A percentile compares a stretch with the other conserved stretches of the same genome.
phyloP scores from a whole-genome alignment of 2,329 filamentous ascomycete species.

The Fusarium nematophilum region DNA sequence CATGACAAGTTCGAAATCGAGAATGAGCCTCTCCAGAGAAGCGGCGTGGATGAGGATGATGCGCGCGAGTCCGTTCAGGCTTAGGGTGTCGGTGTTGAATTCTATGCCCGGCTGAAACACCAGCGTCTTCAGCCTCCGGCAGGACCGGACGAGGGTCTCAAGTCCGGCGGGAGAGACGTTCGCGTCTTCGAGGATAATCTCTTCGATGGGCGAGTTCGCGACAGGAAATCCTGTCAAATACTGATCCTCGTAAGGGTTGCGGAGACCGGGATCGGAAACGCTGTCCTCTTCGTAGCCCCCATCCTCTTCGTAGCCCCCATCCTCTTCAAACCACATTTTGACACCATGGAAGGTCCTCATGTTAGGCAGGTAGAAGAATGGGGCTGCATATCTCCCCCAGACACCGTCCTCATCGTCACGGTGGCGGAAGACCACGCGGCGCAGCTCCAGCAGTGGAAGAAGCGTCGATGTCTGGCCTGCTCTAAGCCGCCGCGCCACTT shows the following conservation, averaged over 20 bases:
- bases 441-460: background rate
- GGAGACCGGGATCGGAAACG: too few species aligned
- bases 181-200: background rate
- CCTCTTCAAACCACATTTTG: background rate
- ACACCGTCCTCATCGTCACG: background rate
- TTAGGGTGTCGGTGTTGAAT: background rate
- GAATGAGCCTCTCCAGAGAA: background rate
- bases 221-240: background rate
- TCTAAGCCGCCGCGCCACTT: background rate
- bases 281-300: background rate
- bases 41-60: background rate
- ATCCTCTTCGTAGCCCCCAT: background rate
- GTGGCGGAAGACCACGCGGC: background rate
- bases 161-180: background rate
- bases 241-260: background rate
- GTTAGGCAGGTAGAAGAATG: constrained; percentile 1
- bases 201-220: background rate
- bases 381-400: background rate
- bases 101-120: too few species aligned
- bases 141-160: background rate
- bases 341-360: background rate
- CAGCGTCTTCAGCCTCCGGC: background rate
- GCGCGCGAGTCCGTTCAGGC: background rate
- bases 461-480: background rate
- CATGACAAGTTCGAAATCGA: background rate